Conservation (phyloP, 331 rosid genomes). For the Rhamnella rubrinervis region DNA sequence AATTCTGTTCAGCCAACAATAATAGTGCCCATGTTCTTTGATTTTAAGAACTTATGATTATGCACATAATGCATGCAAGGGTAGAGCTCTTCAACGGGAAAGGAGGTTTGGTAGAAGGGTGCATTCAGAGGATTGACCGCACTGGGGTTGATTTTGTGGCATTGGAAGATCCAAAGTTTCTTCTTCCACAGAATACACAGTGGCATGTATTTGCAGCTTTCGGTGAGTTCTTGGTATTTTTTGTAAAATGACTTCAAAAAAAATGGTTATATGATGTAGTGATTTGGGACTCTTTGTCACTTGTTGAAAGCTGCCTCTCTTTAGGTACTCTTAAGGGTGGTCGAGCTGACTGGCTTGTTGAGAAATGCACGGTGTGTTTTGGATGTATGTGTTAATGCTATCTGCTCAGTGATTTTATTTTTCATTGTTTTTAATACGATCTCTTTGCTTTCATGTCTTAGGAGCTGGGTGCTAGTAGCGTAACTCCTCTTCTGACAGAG, state of each 20-base stretch:
- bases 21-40: not conserved
- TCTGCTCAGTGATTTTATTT: constrained; percentile 19
- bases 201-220: constrained; percentile 85
- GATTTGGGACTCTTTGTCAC: constrained; percentile 14
- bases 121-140: constrained; percentile 55
- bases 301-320: constrained; percentile 20
- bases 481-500: constrained; percentile 85
- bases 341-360: constrained; percentile 94
- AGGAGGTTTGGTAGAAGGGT: constrained; percentile 79
- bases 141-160: constrained; percentile 72
- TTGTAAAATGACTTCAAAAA: not conserved
- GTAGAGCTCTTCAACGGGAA: constrained; percentile 91
- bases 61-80: constrained; percentile 52
- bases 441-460: constrained; percentile 32
- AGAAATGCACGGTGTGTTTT: constrained; percentile 84
- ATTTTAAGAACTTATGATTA: constrained; percentile 16
- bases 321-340: constrained; percentile 92
- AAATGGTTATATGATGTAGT: constrained; percentile 13
- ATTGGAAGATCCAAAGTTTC: constrained; percentile 53
- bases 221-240: constrained; percentile 44
- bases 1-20: too few species aligned
- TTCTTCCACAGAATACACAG: constrained; percentile 56
- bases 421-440: constrained; percentile 11
- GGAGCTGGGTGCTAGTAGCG: constrained; percentile 93
- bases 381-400: constrained; percentile 16